Base-by-base conservation (phyloP, 331 rosid genomes). In the Acacia pycnantha region DNA sequence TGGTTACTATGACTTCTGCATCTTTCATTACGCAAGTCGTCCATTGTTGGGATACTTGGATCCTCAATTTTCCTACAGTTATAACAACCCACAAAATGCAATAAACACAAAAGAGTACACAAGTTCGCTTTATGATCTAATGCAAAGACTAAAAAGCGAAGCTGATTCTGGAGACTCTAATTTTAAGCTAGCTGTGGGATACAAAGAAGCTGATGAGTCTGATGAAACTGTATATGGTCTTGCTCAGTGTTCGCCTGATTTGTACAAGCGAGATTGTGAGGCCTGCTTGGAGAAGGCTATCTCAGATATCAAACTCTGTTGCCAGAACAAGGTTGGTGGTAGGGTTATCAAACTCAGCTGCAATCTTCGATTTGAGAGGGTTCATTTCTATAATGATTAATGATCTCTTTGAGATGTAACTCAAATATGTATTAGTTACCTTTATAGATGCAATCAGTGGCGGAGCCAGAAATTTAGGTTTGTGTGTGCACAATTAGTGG, bases 221-320 rank as follows among this genome's bases (percentile, higher is more conserved):
- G 46, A 76, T 40, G 46, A 76, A 27, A 8, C 33, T 6, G 75
- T 87, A 8, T 87, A 65, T 81, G 86, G 68, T 11, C 27, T 78
- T 1, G 67, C 69, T 19, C 83, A 84, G 68, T 86, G 90, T 79
- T 61, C 80, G 4, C 86, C 89, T 11, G 86, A 89, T 68, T 79
- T 89, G 77, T 83, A 86, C 2, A 6, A 7, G 29, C 11, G 0
- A 21, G 24, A 81, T 1, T 89, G 92, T 41, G 5, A 0, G 2
- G 13, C 7, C 0, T 89, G 92, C 65, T 83, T 87, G 74, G 5
- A 0, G 15, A 37, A 0, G 4, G 65, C 65, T 58, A 22, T 58
- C 29, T n/a, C 27, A 5, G 58, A 51, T 51, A 16, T 18, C 27
- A n/a, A n/a, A 21, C 11, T 16, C n/a, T n/a, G 65, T 58, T 58